Base-by-base conservation (phyloP, 2,329 filamentous ascomycete genomes). In the Dothistroma septosporum region DNA sequence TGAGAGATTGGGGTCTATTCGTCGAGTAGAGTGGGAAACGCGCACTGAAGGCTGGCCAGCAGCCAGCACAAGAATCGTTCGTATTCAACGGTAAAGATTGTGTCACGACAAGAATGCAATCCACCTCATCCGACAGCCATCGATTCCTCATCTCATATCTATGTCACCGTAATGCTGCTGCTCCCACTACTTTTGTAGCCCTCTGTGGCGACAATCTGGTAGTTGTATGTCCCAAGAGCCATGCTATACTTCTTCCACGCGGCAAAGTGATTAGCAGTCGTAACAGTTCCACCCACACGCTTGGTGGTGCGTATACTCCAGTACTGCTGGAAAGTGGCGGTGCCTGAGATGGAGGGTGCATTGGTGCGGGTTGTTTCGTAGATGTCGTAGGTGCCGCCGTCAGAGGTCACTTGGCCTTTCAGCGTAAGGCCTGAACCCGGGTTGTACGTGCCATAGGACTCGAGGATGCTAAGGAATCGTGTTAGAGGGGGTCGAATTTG, bases 1-100 rank as follows among this genome's bases (percentile, higher is more conserved):
- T 97, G 60, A 87, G 86, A 76, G 89, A 96, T 72, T 96, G 90
- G 89, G 81, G 80, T 0, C 77, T 96, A 44, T 96, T 96, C 63
- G 61, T 53, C 19, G 58, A 65, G 33, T 24, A 53, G 41, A 16
- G 16, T 7, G 9, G 16, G 35, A 11, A 37, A 14, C 14, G 35
- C 1, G 9, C 6, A 37, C 9, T 11, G 35, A 4, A 37, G 11
- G 35, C 16, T 16, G 35, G 24, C 24, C 24, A 6, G 24, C 24
- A 28, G 24, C 24, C 6, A 28, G 24, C 24, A 28, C 24, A 28
- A 28, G 24, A 28, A 3, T 28, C 6, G 24, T 28, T 28, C 24
- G 6, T 28, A 28, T 28, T 28, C 24, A 28, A 28, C 6, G 24
- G 24, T 28, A 28, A 28, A 28, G 24, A 28, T 28, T 28, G 24